Percentiles rank a stretch among this genome's conserved stretches.
Conservation (phyloP, 306 rosid genomes). For the Ormosia semicastrata region DNA sequence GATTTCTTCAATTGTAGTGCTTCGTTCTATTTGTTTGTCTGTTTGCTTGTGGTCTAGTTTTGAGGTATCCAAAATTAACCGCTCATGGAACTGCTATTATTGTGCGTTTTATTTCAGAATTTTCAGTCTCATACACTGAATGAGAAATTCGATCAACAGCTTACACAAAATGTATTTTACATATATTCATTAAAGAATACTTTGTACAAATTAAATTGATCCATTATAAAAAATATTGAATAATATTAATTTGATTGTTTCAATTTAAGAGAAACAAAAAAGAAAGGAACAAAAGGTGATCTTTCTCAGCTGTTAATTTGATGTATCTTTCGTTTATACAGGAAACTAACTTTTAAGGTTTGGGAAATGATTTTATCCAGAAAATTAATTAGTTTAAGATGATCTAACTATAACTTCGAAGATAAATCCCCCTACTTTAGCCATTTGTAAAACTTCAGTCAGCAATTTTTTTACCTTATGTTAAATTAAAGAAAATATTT, state of each 20-base stretch:
- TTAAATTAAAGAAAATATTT: too few species aligned
- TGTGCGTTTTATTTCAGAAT: not conserved
- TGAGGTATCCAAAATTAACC: not conserved
- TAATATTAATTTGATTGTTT: not conserved
- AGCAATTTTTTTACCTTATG: too few species aligned
- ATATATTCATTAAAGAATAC: not conserved
- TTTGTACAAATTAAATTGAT: not conserved
- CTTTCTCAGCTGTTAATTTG: not conserved
- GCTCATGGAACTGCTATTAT: not conserved
- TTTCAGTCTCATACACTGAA: not conserved
- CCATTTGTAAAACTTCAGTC: too few species aligned
- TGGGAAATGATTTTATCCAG: not conserved
- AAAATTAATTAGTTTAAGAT: not conserved
- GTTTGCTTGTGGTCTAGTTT: not conserved
- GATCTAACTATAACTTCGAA: too few species aligned
- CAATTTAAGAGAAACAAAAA: not conserved
- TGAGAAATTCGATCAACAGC: not conserved
- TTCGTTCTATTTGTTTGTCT: not conserved
- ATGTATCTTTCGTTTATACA: not conserved
- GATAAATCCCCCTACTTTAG: too few species aligned
- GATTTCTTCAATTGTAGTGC: not conserved
- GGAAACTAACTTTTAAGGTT: not conserved
- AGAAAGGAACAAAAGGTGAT: not conserved
- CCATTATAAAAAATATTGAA: not conserved
- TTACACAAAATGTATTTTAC: not conserved